Conservation (phyloP, 2,329 filamentous ascomycete species). For the Fusarium zealandicum region DNA sequence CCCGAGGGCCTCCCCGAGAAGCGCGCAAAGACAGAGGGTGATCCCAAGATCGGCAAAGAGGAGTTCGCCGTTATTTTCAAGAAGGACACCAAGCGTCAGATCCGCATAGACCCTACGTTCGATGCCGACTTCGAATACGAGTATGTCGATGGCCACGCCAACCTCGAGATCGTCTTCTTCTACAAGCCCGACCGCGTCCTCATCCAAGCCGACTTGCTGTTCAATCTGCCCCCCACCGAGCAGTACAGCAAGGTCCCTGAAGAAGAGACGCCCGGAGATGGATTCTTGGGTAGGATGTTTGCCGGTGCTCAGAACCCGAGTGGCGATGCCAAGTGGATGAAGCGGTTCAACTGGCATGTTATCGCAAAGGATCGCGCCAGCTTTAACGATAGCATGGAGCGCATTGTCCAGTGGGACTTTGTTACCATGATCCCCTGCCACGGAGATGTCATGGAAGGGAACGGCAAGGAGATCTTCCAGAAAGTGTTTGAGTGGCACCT, state of each 20-base stretch:
- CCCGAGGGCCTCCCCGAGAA: slow-evolving; percentile 86
- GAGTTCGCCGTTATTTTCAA: slow-evolving; percentile 74
- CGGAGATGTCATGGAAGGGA: slow-evolving; percentile 81
- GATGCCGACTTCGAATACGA: slow-evolving; percentile 86
- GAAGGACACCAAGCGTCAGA: slow-evolving; percentile 58
- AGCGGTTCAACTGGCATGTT: slow-evolving; percentile 83
- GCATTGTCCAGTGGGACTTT: slow-evolving; percentile 84
- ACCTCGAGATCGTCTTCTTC: slow-evolving; percentile 87
- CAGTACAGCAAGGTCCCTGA: slow-evolving; percentile 78
- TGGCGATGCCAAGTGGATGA: slow-evolving; percentile 75
- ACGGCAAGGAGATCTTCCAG: slow-evolving; percentile 76
- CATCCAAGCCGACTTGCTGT: slow-evolving; percentile 89
- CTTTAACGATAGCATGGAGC: slow-evolving; percentile 73
- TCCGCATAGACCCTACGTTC: slow-evolving; percentile 76
- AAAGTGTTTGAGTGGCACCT: slow-evolving; percentile 88
- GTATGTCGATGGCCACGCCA: slow-evolving; percentile 79
- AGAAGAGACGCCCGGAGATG: slow-evolving; percentile 42
- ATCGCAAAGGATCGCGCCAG: slow-evolving; percentile 68
- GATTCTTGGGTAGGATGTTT: slow-evolving; percentile 54
- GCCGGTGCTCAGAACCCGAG: slow-evolving; percentile 65
- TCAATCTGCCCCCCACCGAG: slow-evolving; percentile 88
- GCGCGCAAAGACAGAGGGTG: slow-evolving; percentile 64
- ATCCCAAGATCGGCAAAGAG: slow-evolving; percentile 56
- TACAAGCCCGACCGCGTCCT: slow-evolving; percentile 81
- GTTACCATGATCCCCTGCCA: slow-evolving; percentile 88